Conservation (phyloP, 176 grass and related monocot genomes). For the Saccharum officinarum region DNA sequence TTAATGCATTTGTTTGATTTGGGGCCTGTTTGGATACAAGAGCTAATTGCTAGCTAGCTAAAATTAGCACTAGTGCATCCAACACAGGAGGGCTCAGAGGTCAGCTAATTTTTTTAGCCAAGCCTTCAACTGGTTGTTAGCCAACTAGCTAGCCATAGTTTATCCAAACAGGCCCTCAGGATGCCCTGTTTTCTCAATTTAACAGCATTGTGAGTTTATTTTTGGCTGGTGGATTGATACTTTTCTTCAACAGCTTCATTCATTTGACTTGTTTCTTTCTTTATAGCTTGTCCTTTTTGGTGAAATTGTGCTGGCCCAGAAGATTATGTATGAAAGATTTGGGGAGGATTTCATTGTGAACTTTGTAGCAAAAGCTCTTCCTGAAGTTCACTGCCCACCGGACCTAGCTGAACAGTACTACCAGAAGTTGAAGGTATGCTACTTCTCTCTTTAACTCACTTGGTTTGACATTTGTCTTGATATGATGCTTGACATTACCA, state of each 20-base stretch:
- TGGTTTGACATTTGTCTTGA: neutral
- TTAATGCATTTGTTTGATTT: neutral
- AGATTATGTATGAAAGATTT: slow-evolving; percentile 96
- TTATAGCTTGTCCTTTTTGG: slow-evolving; percentile 82
- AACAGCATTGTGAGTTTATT: neutral
- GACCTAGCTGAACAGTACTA: slow-evolving; percentile 90
- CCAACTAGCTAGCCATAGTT: neutral
- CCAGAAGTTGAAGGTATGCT: slow-evolving; percentile 78
- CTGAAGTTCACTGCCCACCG: slow-evolving; percentile 69
- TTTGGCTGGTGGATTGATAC: neutral
- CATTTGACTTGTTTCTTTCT: slow-evolving; percentile 38
- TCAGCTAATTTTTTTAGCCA: neutral
- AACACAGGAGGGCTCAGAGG: neutral
- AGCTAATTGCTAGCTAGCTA: neutral
- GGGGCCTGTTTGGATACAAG: neutral
- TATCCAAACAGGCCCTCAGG: neutral
- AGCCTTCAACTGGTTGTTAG: neutral
- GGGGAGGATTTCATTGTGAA: slow-evolving; percentile 69
- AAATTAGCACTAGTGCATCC: neutral
- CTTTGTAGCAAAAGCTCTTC: slow-evolving; percentile 76
- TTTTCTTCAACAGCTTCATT: neutral
- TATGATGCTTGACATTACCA: slow-evolving; percentile 11
- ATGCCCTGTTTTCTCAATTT: slow-evolving; percentile 1
- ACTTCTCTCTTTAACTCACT: slow-evolving; percentile 10
- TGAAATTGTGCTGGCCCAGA: slow-evolving; percentile 96